Evolutionary conservation across 2,329 filamentous ascomycete species (phyloP).

Genomic region (Emergomyces orientalis): DNA sequence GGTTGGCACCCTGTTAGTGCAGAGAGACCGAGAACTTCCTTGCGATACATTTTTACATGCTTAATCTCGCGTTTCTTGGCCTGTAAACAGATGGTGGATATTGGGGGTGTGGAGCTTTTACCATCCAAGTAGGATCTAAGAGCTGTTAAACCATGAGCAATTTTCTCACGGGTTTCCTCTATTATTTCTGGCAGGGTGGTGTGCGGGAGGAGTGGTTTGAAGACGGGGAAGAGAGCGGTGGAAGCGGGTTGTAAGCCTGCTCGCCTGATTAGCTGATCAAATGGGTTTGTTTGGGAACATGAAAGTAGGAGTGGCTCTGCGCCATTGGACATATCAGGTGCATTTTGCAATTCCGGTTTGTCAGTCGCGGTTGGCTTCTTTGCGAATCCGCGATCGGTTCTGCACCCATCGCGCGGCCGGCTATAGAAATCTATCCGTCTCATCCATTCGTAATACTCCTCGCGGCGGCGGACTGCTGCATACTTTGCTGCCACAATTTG

Average conservation of each 20-base stretch:
- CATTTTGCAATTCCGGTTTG: not conserved
- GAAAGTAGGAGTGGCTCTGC: not conserved
- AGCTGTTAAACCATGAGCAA: not conserved
- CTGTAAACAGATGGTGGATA: not conserved
- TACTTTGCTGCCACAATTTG: not conserved
- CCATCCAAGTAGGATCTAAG: slow-evolving; percentile 1
- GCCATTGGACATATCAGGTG: not conserved
- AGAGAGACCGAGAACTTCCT: not conserved
- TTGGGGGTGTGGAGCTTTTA: not conserved
- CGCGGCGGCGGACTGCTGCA: not conserved
- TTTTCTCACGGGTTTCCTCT: not conserved
- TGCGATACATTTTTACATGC: slow-evolving; percentile 1
- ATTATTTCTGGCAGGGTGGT: not conserved
- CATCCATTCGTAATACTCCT: not conserved
- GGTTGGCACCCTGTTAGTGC: not conserved
- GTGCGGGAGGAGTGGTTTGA: not conserved
- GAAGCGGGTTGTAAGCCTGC: not conserved
- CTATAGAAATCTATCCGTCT: not conserved
- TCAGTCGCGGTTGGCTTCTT: not conserved
- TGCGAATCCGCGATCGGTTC: not conserved
- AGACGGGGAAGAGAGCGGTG: not conserved
- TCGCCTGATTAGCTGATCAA: not conserved
- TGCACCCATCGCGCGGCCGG: not conserved
- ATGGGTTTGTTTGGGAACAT: not conserved
- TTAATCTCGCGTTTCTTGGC: not conserved